Evolutionary conservation across 768 basidiomycete genomes (phyloP).

Genomic region (Amanita pallidorosea): DNA sequence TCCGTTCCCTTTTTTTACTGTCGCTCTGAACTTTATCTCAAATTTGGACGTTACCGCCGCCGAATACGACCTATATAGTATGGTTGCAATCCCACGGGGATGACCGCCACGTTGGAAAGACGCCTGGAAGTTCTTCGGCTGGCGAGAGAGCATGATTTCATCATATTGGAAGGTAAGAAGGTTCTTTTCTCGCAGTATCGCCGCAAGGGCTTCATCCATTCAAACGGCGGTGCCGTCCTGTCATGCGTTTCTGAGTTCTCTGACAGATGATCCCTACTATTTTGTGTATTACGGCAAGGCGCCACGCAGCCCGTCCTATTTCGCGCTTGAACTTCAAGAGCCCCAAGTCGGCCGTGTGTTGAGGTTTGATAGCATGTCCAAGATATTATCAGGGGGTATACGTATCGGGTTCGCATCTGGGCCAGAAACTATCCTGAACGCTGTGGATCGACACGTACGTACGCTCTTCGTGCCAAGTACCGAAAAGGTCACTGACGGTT

Average conservation of each 20-base stretch:
- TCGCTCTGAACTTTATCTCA: no score
- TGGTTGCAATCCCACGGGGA: slow-evolving; percentile 83
- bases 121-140: slow-evolving; percentile 63
- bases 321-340: slow-evolving; percentile 62
- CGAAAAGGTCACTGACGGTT: not conserved
- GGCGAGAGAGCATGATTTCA: slow-evolving; percentile 60
- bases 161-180: slow-evolving; percentile 73
- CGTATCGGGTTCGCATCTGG: slow-evolving; percentile 77
- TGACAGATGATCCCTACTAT: slow-evolving; percentile 69
- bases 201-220: not conserved
- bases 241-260: not conserved
- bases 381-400: slow-evolving; percentile 68
- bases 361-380: slow-evolving; percentile 85
- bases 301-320: slow-evolving; percentile 67
- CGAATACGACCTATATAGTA: slow-evolving; percentile 31
- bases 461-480: no score
- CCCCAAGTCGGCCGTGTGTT: slow-evolving; percentile 68
- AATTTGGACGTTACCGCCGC: not conserved
- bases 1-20: no score
- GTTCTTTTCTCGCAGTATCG: not conserved
- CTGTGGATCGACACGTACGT: slow-evolving; percentile 63
- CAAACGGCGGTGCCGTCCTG: not conserved
- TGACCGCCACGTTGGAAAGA: slow-evolving; percentile 60
- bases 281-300: slow-evolving; percentile 64
- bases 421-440: slow-evolving; percentile 52